These are phyloP conservation scores for Penicillium daleae DNA, from an alignment of 495 filamentous ascomycete genomes.

Conservation along the genomic window DNA sequence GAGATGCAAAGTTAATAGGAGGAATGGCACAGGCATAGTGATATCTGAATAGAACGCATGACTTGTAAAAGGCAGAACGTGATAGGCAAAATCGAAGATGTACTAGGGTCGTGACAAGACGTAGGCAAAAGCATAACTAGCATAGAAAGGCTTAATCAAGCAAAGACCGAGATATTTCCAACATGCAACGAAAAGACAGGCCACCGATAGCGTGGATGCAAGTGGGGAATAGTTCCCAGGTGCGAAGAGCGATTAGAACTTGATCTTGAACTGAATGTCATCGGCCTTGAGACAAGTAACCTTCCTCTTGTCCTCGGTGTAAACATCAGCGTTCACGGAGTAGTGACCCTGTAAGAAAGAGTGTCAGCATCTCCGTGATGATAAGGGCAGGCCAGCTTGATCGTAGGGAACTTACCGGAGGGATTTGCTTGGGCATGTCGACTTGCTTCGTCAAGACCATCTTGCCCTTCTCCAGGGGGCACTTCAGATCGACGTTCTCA, in stretches of 20 bases:
- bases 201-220: constrained; percentile 25
- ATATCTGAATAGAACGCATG: constrained; percentile 11
- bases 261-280: constrained; percentile 41
- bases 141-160: constrained; percentile 8
- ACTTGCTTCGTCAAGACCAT: constrained; percentile 76
- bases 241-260: constrained; percentile 13
- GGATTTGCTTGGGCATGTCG: constrained; percentile 83
- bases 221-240: background rate
- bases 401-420: constrained; percentile 67
- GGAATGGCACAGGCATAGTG: constrained; percentile 3
- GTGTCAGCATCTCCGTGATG: constrained; percentile 13
- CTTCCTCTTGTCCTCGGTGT: constrained; percentile 63
- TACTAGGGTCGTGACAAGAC: constrained; percentile 27
- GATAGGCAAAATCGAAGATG: constrained; percentile 11
- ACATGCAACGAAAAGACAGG: constrained; percentile 7
- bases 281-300: constrained; percentile 82
- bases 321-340: constrained; percentile 84
- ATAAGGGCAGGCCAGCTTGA: background rate
- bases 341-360: constrained; percentile 72
- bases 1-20: background rate
- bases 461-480: constrained; percentile 79
- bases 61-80: constrained; percentile 6
- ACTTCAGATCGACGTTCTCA: constrained; percentile 82
- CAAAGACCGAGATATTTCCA: constrained; percentile 5
- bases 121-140: constrained; percentile 19